These are phyloP conservation scores for Aschersonia sp. DNA, from an alignment of 2,329 filamentous ascomycete species.

Conservation along the genomic window DNA sequence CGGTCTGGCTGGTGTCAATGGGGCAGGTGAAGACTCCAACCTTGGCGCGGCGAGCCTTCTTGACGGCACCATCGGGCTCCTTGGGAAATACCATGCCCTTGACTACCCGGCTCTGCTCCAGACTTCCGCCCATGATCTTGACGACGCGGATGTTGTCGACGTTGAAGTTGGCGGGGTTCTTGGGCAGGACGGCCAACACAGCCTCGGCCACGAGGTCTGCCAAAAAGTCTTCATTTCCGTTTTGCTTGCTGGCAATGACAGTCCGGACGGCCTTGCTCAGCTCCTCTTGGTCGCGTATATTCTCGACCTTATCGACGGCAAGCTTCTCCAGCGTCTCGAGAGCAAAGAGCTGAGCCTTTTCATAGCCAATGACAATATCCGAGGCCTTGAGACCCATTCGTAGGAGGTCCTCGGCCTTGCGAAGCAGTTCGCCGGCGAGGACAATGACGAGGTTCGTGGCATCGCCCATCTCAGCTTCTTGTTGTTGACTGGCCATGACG, in stretches of 20 bases:
- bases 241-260: constrained; percentile 93
- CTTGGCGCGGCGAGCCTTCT: constrained; percentile 86
- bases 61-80: constrained; percentile 81
- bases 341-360: constrained; percentile 82
- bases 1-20: constrained; percentile 88
- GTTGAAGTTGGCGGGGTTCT: constrained; percentile 93
- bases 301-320: constrained; percentile 76
- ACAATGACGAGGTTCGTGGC: constrained; percentile 96
- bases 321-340: constrained; percentile 77
- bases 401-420: constrained; percentile 92
- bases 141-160: constrained; percentile 98
- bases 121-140: constrained; percentile 96
- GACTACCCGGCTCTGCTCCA: constrained; percentile 88
- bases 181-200: constrained; percentile 77
- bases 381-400: constrained; percentile 97
- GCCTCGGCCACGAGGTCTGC: constrained; percentile 77
- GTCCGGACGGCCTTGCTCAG: constrained; percentile 91
- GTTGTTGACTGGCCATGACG: constrained; percentile 98
- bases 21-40: constrained; percentile 94
- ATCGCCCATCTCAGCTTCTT: constrained; percentile 98
- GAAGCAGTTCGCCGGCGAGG: constrained; percentile 83
- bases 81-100: constrained; percentile 98
- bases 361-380: constrained; percentile 91
- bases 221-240: constrained; percentile 78
- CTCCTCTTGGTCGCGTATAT: constrained; percentile 67